phyloP scores from a whole-genome alignment of 176 grass and related monocot species.

The Olyra latifolia region DNA sequence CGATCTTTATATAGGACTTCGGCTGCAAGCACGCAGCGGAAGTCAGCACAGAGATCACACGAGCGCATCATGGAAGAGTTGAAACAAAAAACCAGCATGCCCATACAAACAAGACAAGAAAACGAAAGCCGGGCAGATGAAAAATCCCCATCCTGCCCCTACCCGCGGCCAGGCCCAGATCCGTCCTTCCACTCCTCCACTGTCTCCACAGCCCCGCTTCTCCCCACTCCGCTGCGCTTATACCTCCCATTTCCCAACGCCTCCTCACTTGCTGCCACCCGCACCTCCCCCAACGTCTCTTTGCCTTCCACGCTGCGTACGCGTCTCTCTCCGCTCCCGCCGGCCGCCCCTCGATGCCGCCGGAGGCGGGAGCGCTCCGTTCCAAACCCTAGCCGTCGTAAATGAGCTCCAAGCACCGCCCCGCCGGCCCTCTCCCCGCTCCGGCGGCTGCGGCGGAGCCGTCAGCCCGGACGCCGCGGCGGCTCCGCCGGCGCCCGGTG shows the following conservation, averaged over 20 bases:
- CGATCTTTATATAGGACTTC: not conserved
- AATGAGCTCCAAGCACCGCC: slow-evolving; percentile 46
- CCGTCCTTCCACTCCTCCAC: slow-evolving; percentile 20
- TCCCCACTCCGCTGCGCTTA: not conserved
- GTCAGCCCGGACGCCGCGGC: slow-evolving; percentile 31
- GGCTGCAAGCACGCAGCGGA: not conserved
- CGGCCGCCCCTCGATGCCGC: slow-evolving; percentile 22
- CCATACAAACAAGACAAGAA: not conserved
- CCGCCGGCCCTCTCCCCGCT: not conserved
- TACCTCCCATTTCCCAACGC: slow-evolving; percentile 37
- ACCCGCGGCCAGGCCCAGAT: slow-evolving; percentile 28
- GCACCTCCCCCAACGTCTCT: slow-evolving; percentile 69
- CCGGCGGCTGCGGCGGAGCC: not conserved
- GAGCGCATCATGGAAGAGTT: not conserved
- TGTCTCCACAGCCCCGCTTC: slow-evolving; percentile 16
- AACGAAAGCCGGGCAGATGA: not conserved
- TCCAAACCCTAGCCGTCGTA: not conserved
- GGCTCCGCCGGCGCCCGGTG: slow-evolving; percentile 19
- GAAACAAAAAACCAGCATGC: not conserved
- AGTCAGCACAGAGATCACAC: not conserved
- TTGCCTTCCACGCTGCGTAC: not conserved
- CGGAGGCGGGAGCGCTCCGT: not conserved
- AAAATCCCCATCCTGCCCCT: slow-evolving; percentile 9
- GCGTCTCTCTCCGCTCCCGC: not conserved
- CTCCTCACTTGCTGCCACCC: not conserved